Evolutionary conservation across 2,329 filamentous ascomycete species (phyloP).

Genomic region (Cladophialophora carrionii): DNA sequence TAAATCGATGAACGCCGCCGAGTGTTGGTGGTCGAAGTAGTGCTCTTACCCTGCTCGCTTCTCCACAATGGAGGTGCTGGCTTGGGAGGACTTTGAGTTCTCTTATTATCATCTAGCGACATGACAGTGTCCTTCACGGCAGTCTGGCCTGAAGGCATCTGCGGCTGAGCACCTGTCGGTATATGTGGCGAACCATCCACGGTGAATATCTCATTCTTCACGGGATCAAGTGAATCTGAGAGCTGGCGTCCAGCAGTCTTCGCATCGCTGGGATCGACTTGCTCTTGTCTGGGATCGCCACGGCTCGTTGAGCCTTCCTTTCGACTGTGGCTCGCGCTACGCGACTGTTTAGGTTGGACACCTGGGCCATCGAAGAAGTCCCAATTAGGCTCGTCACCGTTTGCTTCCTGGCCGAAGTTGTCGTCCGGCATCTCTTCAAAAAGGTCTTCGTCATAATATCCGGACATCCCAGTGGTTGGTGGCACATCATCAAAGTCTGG

Average conservation of each 20-base stretch:
- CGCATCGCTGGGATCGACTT: not conserved
- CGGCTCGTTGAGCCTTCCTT: slow-evolving; percentile 3
- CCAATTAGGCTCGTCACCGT: slow-evolving; percentile 64
- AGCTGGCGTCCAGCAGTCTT: not conserved
- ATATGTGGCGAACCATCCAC: not conserved
- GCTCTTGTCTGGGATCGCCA: not conserved
- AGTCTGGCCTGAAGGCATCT: not conserved
- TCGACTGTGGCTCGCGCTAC: slow-evolving; percentile 9
- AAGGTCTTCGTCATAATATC: slow-evolving; percentile 58
- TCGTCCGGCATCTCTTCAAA: slow-evolving; percentile 62
- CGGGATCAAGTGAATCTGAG: not conserved
- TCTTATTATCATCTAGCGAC: not conserved
- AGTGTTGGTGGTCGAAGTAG: not conserved
- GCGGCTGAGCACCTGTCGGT: not conserved
- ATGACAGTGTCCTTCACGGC: not conserved
- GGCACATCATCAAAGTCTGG: slow-evolving; percentile 26
- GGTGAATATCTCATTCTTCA: not conserved
- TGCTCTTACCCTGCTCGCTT: slow-evolving; percentile 10
- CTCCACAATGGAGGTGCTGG: slow-evolving; percentile 17
- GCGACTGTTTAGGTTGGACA: slow-evolving; percentile 16
- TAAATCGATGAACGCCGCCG: slow-evolving; percentile 37
- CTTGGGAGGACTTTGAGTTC: not conserved
- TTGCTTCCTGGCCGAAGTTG: slow-evolving; percentile 57
- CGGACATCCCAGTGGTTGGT: slow-evolving; percentile 40
- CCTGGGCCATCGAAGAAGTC: slow-evolving; percentile 64